A percentile compares a stretch with the other conserved stretches of the same genome.
Evolutionary conservation across 306 rosid species (phyloP).

Genomic region (Cucurbita maxima): DNA sequence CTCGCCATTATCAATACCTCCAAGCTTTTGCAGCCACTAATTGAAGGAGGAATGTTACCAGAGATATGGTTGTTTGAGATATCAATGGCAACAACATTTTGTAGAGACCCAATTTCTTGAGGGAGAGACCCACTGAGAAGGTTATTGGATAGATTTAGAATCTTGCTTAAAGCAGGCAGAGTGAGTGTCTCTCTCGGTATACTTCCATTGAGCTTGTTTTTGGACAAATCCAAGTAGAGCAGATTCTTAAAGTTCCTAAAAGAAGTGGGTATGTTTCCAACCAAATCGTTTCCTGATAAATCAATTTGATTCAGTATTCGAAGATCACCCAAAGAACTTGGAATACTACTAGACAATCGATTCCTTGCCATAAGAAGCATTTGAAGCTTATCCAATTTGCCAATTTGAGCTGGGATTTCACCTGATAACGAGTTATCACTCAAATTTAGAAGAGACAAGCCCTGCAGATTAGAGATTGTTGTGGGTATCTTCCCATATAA

Average conservation of each 20-base stretch:
- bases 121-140: slow-evolving; percentile 49
- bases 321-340: slow-evolving; percentile 42
- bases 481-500: slow-evolving; percentile 44
- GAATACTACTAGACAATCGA: slow-evolving; percentile 33
- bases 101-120: slow-evolving; percentile 22
- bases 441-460: slow-evolving; percentile 41
- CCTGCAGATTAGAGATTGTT: slow-evolving; percentile 31
- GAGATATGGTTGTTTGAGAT: slow-evolving; percentile 36
- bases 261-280: slow-evolving; percentile 27
- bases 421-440: slow-evolving; percentile 41
- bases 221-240: slow-evolving; percentile 46
- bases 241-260: slow-evolving; percentile 33
- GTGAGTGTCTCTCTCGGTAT: slow-evolving; percentile 36
- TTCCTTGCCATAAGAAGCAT: slow-evolving; percentile 29
- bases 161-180: slow-evolving; percentile 31
- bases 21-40: slow-evolving; percentile 41
- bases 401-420: slow-evolving; percentile 44
- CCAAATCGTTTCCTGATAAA: slow-evolving; percentile 39
- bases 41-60: slow-evolving; percentile 38
- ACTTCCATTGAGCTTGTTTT: slow-evolving; percentile 49
- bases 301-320: slow-evolving; percentile 30
- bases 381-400: slow-evolving; percentile 29
- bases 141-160: slow-evolving; percentile 49
- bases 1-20: slow-evolving; percentile 29
- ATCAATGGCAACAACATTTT: slow-evolving; percentile 33